A percentile compares a stretch with the other conserved stretches of the same genome.
These are phyloP conservation scores for Cicer yamashitae DNA, from an alignment of 306 rosid genomes.

Conservation along the genomic window DNA sequence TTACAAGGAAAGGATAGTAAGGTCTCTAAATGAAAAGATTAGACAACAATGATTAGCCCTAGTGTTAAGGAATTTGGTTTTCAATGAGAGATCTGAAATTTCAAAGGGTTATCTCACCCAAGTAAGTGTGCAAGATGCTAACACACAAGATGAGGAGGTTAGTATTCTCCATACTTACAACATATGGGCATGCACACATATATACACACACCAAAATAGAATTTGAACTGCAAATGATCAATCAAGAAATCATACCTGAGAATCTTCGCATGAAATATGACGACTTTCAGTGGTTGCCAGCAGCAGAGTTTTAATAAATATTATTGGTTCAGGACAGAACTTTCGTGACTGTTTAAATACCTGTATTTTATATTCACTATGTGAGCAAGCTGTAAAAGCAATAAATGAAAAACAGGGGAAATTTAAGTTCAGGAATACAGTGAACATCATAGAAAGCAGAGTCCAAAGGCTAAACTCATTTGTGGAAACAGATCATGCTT, in stretches of 20 bases:
- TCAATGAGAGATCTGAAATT: background rate
- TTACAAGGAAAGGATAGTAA: constrained; percentile 18
- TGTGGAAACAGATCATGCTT: constrained; percentile 10
- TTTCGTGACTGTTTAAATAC: constrained; percentile 73
- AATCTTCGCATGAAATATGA: constrained; percentile 50
- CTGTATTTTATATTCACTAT: constrained; percentile 52
- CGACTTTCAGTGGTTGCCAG: constrained; percentile 62
- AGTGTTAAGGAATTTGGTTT: background rate
- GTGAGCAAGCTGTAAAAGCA: constrained; percentile 42
- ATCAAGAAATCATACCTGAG: constrained; percentile 59
- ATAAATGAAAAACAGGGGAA: constrained; percentile 21
- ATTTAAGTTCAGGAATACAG: constrained; percentile 13
- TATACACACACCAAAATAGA: background rate
- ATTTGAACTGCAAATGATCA: constrained; percentile 29
- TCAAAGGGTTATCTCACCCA: background rate
- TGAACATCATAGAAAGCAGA: constrained; percentile 8
- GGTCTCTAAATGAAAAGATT: constrained; percentile 13
- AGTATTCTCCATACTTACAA: background rate
- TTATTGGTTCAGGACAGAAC: constrained; percentile 86
- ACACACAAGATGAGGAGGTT: constrained; percentile 1
- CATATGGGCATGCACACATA: background rate
- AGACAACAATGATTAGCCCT: constrained; percentile 4
- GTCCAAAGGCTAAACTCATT: constrained; percentile 33
- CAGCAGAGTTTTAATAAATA: constrained; percentile 67
- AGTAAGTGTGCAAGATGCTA: background rate